Base-by-base conservation (phyloP, 2,329 filamentous ascomycete genomes). In the Colletotrichum phormii region DNA sequence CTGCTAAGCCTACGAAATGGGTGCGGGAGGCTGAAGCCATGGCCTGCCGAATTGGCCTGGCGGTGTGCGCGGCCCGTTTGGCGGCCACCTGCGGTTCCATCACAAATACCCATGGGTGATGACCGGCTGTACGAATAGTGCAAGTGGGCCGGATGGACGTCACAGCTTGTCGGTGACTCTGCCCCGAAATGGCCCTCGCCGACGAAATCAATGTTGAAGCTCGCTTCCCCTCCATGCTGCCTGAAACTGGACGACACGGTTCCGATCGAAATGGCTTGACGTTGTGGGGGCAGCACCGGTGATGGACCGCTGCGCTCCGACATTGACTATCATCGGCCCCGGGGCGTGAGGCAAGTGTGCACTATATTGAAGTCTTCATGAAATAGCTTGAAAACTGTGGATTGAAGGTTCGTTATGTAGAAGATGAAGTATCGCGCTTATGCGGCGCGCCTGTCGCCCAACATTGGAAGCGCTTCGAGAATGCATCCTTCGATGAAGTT, bases 21-120 rank as follows among this genome's bases (percentile, higher is more conserved):
- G 46, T 53, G 51, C 37, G 26, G 64, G 46, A 64, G 46, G 42
- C 61, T 60, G 42, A 60, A 31, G 53, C 29, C 49, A 42, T 53
- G 58, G 69, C 11, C 69, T 37, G 12, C 24, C 31, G 31, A 51
- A 53, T 9, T 51, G 60, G 67, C 60, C 71, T 73, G 60, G 67
- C 71, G 61, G 60, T 72, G 66, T 72, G 66, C 71, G 60, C 66
- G 71, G 61, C 67, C 71, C 37, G 46, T 66, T 73, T 53, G 18
- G 62, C 57, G 71, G 24, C 67, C 66, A 35, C 31, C 24, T 70
- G 22, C 42, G 26, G 35, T 59, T 61, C 35, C 31, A 60, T 57
- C 33, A 57, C 60, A 71, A 26, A 29, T 54, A 12, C 54, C 60
- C 31, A 26, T 37, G 66, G 58, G 26, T 49, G 60, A 53, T 53